Conservation (phyloP, 2,329 filamentous ascomycete species). For the Fonsecaea erecta region DNA sequence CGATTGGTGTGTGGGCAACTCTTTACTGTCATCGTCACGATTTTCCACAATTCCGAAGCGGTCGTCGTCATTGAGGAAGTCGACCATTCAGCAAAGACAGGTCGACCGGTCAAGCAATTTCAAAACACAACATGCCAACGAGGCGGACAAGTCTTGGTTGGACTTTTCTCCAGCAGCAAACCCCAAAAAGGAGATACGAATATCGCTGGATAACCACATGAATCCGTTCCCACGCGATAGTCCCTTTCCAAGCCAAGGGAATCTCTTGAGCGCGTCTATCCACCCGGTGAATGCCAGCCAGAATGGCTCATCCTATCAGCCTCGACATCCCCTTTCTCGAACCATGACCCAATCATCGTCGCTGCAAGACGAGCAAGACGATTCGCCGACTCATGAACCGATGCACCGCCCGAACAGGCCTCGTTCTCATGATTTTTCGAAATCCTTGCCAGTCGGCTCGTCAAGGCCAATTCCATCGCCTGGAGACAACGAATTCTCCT, state of each 20-base stretch:
- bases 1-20: slow-evolving; percentile 41
- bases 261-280: slow-evolving; percentile 59
- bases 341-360: slow-evolving; percentile 87
- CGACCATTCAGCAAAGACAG: slow-evolving; percentile 83
- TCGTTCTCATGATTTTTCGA: slow-evolving; percentile 54
- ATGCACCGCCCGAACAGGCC: slow-evolving; percentile 55
- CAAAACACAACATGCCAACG: slow-evolving; percentile 42
- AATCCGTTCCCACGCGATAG: slow-evolving; percentile 68
- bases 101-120: slow-evolving; percentile 62
- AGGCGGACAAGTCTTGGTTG: slow-evolving; percentile 51
- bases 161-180: slow-evolving; percentile 57
- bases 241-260: slow-evolving; percentile 63
- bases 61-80: slow-evolving; percentile 79
- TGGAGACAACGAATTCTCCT: slow-evolving; percentile 39
- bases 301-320: slow-evolving; percentile 44
- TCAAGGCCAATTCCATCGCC: slow-evolving; percentile 56
- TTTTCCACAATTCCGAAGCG: slow-evolving; percentile 66
- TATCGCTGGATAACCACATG: slow-evolving; percentile 79
- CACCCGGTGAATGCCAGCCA: slow-evolving; percentile 53
- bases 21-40: slow-evolving; percentile 46
- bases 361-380: slow-evolving; percentile 74
- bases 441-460: slow-evolving; percentile 73
- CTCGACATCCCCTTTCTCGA: slow-evolving; percentile 79
- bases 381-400: slow-evolving; percentile 69
- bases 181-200: slow-evolving; percentile 68